Evolutionary conservation across 2,329 filamentous ascomycete genomes (phyloP), one percentile per base, ranked within the genome.

Genomic region (Paramyrothecium roridum): DNA sequence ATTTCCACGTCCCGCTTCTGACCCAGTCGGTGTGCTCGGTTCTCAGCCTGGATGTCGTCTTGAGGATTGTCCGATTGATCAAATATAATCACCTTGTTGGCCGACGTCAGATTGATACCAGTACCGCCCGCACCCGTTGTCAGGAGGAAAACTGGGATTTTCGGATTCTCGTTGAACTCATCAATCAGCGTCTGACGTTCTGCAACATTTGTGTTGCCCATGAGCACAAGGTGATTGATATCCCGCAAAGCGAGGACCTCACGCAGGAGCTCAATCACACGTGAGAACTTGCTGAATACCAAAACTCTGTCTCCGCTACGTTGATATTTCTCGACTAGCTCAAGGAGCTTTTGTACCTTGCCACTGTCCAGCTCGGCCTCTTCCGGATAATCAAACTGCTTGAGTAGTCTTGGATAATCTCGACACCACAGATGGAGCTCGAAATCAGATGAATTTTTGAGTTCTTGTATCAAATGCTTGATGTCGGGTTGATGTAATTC

Each of bases 1-100:
- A 99, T 89, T 69, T 99, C 93, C 2, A 99, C 95, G 37, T 93
- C 89, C 17, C 90, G 81, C 30, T 84, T 93, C 76, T 99, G 95
- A 0, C 95, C 95, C 10, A 99, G 90, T 16, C 95, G 88, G 73
- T 99, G 95, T 0, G 95, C 95, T 19, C 95, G 87, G 70, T 99
- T 98, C 77, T 98, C 95, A 0, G 95, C 95, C 71, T 99, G 95
- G n/a, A 96, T 87, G 68, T 99, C 95, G 63, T 98, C 93, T 69
- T 99, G 95, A 0, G 95, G 95, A 64, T 99, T 99, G 76, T 97
- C 96, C n/a, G 88, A 91, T 60, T 90, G 89, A 72, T 99, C 95
- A 70, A 98, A 97, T 66, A 99, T 95, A 72, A 99, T 85, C 63
- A 99, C 93, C 74, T 97, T 98, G 77, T 98, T 98, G 4, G 95